Base-by-base conservation (phyloP, 352 stramenopile species). In the Globisporangium nunn region DNA sequence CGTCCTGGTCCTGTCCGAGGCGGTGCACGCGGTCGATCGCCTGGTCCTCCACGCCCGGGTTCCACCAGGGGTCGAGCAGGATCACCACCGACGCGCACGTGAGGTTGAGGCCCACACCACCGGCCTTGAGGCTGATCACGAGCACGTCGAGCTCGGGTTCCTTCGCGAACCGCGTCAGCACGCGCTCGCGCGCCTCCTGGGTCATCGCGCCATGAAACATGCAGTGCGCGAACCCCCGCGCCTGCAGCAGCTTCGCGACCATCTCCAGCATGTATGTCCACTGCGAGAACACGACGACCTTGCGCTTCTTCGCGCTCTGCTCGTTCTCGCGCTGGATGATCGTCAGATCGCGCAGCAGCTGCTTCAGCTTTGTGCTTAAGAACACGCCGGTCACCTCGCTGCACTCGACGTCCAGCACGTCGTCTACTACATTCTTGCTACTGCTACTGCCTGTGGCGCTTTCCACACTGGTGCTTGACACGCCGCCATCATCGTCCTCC, bases 21-120 rank as follows among this genome's bases (percentile, higher is more conserved):
- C 91, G 86, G 52, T 97, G 89, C 37, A 96, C 87, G 44, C 91
- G 81, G 72, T 98, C 92, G 48, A 98, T 92, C 0, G 96, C 96
- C 67, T 98, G 96, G 33, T 95, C 78, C 58, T 98, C 93, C 14
- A 97, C 78, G 46, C 84, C 85, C 15, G 85, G 77, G 67, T 98
- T 98, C 93, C 91, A 98, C 91, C 91, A 98, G 56, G 91, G 87
- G 56, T 96, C 91, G 28, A 96, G 68, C 39, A 97, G 68, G 43
- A 97, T 90, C 39, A 96, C 87, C 5, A 95, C 76, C 1, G 82
- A 96, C 29, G 88, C 91, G 33, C 83, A 81, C 50, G 84, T 96
- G 48, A 97, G 72, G 54, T 97, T 97, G n/a, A 97, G 75, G 1
- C 89, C 89, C 28, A 96, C 77, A 39, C 87, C 89, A n/a, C 87